Base-by-base conservation (phyloP, 2,329 filamentous ascomycete species). In the Fusarium xyrophilum region DNA sequence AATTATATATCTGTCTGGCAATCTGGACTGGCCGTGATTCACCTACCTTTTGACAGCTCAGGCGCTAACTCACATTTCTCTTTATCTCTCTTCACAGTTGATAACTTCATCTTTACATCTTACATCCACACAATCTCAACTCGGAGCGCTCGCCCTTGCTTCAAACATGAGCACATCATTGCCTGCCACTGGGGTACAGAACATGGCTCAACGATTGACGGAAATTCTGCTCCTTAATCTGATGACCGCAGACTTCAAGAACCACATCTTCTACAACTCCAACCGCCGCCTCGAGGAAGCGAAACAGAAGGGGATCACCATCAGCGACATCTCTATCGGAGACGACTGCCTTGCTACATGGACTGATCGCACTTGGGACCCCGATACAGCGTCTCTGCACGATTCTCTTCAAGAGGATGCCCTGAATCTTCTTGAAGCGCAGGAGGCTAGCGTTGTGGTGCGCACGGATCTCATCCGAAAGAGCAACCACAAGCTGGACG, bases 341-440 rank as follows among this genome's bases (percentile, higher is more conserved):
- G 53, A 69, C 1, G 73, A 79, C 28, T 78, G 78, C 9, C 65
- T 79, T 4, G 75, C 75, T 1, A 60, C 67, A 5, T 79, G 77
- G 78, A 27, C 60, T 2, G 58, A 51, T 10, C 53, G 59, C 17
- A 51, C 46, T 2, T 78, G 74, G 75, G 73, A 77, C 35, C 65
- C 75, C 0, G 44, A 59, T 25, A 25, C 6, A 32, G 67, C 73
- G 23, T 66, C 72, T 6, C 57, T 78, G 7, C 75, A 78, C 33
- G 25, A 48, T 2, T 35, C 44, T 9, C 63, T 79, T 4, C 78
- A 79, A 55, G 39, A 52, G 13, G 69, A 64, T 3, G 64, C 78
- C 3, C 5, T 51, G 3, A 69, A 68, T 23, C 48, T 58, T 12
- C 51, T 75, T 2, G 62, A 69, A 5, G 68, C 70, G 3, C 43